Evolutionary conservation across 208 protist species (phyloP).

Genomic region (Acanthamoeba healyi): DNA sequence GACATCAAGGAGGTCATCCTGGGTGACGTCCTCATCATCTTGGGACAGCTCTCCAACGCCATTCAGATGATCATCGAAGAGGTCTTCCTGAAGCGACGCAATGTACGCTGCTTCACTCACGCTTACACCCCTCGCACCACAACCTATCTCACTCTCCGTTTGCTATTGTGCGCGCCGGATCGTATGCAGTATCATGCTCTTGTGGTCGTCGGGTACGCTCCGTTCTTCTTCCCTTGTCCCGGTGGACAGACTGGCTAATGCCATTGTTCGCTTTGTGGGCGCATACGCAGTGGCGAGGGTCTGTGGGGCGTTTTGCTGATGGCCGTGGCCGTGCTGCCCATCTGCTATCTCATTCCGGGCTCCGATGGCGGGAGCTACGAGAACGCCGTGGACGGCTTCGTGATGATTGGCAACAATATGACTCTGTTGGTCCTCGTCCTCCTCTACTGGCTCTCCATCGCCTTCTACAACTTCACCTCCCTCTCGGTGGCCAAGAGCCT

Average conservation of each 20-base stretch:
- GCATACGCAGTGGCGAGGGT: background rate
- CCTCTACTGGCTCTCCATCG: constrained; percentile 15
- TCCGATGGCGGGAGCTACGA: constrained; percentile 40
- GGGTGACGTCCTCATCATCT: constrained; percentile 25
- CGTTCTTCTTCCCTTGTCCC: background rate
- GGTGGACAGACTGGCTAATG: too few relatives aligned
- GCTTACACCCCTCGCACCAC: background rate
- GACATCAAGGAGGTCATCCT: constrained; percentile 33
- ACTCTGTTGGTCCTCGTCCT: background rate
- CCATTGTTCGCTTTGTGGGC: too few relatives aligned
- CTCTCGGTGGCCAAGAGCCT: constrained; percentile 30
- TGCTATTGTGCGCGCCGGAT: background rate
- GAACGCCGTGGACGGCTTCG: constrained; percentile 42
- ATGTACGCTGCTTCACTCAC: background rate
- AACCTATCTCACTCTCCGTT: too few relatives aligned
- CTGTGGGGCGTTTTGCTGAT: constrained; percentile 14
- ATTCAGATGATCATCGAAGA: constrained; percentile 52
- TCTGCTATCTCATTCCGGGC: constrained; percentile 30
- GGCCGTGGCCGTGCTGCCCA: constrained; percentile 32
- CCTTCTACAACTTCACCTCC: constrained; percentile 57
- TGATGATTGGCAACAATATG: constrained; percentile 45
- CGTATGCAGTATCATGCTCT: constrained; percentile 22
- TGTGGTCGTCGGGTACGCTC: constrained; percentile 31
- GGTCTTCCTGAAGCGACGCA: constrained; percentile 31
- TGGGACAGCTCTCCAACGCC: constrained; percentile 59